Evolutionary conservation across 108 stramenopile genomes (phyloP).

Genomic region (Skeletonema tropicum): DNA sequence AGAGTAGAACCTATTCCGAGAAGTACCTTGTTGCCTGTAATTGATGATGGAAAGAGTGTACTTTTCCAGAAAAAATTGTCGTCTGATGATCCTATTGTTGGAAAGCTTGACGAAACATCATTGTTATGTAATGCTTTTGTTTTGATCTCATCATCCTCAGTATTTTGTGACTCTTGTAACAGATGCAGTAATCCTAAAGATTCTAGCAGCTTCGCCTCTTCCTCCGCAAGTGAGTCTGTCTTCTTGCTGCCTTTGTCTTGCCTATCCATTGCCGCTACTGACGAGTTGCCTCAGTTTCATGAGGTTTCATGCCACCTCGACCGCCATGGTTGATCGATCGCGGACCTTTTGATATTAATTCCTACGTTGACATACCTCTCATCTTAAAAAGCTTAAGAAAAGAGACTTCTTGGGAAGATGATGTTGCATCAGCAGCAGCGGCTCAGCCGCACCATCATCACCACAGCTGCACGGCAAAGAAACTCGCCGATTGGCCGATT

Average conservation of each 20-base stretch:
- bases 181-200: slow-evolving; percentile 10
- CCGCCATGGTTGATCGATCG: too few species aligned
- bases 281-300: background rate
- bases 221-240: background rate
- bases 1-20: slow-evolving; percentile 28
- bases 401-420: too few species aligned
- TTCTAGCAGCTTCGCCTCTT: slow-evolving; percentile 5
- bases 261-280: background rate
- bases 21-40: slow-evolving; percentile 19
- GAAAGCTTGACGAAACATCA: background rate
- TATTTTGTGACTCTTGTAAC: background rate
- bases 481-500: background rate
- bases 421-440: background rate
- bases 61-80: background rate
- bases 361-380: too few species aligned
- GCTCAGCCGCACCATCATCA: background rate
- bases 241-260: background rate
- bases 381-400: too few species aligned
- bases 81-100: background rate
- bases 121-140: background rate
- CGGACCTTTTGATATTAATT: background rate
- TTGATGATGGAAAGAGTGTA: background rate
- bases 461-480: background rate
- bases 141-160: background rate
- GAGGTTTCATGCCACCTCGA: background rate